Evolutionary conservation across 2,329 filamentous ascomycete species (phyloP).

Genomic region (Fusarium guadeloupense): DNA sequence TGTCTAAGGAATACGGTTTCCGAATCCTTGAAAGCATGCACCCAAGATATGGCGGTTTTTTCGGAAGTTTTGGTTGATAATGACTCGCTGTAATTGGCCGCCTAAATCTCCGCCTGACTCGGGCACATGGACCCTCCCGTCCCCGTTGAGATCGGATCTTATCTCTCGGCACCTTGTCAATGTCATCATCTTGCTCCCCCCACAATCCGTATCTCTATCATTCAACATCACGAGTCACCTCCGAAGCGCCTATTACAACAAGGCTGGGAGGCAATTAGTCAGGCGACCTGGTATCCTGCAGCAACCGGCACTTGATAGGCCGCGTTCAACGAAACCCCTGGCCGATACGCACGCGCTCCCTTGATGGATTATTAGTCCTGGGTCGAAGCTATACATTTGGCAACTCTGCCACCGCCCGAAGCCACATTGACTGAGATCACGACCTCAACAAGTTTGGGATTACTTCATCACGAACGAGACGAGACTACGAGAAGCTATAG

Average conservation of each 20-base stretch:
- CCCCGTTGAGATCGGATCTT: constrained; percentile 26
- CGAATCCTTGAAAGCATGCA: background rate
- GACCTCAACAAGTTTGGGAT: background rate
- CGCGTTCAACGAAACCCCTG: background rate
- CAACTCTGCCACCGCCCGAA: background rate
- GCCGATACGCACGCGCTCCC: constrained; percentile 8
- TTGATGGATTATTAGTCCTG: constrained; percentile 20
- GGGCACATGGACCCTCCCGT: constrained; percentile 29
- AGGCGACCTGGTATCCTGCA: constrained; percentile 13
- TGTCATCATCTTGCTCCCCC: constrained; percentile 25
- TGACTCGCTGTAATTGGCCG: constrained; percentile 5
- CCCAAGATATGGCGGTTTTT: too few relatives aligned
- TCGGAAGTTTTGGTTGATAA: background rate
- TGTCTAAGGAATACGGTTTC: background rate
- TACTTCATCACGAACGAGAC: background rate
- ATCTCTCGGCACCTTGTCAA: constrained; percentile 15
- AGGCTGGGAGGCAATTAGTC: constrained; percentile 7
- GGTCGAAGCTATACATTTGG: constrained; percentile 15
- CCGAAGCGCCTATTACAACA: background rate
- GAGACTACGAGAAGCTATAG: background rate
- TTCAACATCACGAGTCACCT: constrained; percentile 8
- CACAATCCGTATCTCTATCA: constrained; percentile 11
- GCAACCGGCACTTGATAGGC: background rate
- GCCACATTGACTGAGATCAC: background rate
- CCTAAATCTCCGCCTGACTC: constrained; percentile 32